These are phyloP conservation scores for Dactylellina leptospora DNA, from an alignment of 2,329 filamentous ascomycete species.

Conservation along the genomic window DNA sequence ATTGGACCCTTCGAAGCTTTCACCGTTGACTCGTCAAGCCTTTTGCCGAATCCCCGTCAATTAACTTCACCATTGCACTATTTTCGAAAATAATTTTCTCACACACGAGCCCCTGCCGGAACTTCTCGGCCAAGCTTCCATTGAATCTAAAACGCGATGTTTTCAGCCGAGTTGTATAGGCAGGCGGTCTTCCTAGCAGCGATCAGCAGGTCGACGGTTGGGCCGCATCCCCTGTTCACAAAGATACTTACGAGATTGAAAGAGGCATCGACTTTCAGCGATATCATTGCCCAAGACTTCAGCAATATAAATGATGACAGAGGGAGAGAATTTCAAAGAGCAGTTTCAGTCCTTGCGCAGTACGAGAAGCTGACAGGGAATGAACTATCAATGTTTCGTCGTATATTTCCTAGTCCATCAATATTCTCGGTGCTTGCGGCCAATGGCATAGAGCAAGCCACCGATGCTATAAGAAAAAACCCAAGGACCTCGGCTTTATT, in stretches of 20 bases:
- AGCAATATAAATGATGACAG: not conserved
- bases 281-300: not conserved
- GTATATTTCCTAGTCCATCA: not conserved
- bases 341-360: not conserved
- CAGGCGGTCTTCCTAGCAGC: not conserved
- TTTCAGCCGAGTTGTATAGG: not conserved
- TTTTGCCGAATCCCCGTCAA: no score
- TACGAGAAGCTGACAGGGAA: not conserved
- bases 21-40: no score
- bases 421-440: conserved; percentile 2
- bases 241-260: not conserved
- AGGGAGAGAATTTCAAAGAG: not conserved
- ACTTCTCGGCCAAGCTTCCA: no score
- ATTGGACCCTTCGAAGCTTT: no score
- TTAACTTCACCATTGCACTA: no score
- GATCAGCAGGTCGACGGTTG: not conserved
- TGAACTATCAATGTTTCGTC: not conserved
- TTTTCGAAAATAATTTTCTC: no score
- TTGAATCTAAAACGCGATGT: not conserved
- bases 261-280: not conserved
- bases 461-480: not conserved
- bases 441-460: not conserved
- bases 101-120: no score
- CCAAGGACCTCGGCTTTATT: not conserved
- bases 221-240: not conserved